Conservation (phyloP, 2,329 filamentous ascomycete species). For the Pseudohalonectria lignicola region DNA sequence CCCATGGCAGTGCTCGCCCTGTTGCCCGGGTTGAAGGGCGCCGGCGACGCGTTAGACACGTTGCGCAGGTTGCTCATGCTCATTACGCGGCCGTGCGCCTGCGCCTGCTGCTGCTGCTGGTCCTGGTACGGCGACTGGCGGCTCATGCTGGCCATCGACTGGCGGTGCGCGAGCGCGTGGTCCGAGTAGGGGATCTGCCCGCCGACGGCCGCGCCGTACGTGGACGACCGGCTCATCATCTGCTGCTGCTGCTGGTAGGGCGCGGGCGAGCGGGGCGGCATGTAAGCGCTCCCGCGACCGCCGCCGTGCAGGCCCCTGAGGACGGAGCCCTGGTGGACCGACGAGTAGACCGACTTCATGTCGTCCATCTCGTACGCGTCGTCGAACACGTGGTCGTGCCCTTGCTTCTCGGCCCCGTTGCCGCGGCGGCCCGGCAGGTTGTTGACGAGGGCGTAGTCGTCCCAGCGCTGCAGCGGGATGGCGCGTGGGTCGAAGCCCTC, state of each 20-base stretch:
- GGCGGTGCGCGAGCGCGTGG: conserved; percentile 42
- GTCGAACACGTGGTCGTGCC: conserved; percentile 53
- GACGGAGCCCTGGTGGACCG: conserved; percentile 77
- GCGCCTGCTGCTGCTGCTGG: neutral
- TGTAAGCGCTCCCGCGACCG: conserved; percentile 55
- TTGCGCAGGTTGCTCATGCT: conserved; percentile 48
- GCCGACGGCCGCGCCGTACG: conserved; percentile 20
- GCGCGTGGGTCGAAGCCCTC: conserved; percentile 84
- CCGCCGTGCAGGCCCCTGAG: conserved; percentile 71
- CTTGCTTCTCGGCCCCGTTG: conserved; percentile 40
- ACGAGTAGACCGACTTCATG: conserved; percentile 93
- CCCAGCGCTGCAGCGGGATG: conserved; percentile 92
- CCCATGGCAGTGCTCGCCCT: conserved; percentile 32
- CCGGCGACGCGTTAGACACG: conserved; percentile 35
- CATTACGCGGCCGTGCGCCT: conserved; percentile 24
- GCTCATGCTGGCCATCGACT: conserved; percentile 62
- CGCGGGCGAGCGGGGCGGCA: conserved; percentile 73
- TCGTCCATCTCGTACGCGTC: conserved; percentile 90
- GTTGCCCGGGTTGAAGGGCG: conserved; percentile 27
- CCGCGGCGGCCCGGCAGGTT: conserved; percentile 86
- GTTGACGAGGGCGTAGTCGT: conserved; percentile 83
- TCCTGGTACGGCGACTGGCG: conserved; percentile 29
- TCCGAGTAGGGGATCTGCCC: conserved; percentile 32
- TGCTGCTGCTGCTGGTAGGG: conserved; percentile 28
- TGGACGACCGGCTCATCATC: conserved; percentile 27